These are phyloP conservation scores for Aspergillus novoparasiticus DNA, from an alignment of 2,329 filamentous ascomycete species.

Conservation along the genomic window DNA sequence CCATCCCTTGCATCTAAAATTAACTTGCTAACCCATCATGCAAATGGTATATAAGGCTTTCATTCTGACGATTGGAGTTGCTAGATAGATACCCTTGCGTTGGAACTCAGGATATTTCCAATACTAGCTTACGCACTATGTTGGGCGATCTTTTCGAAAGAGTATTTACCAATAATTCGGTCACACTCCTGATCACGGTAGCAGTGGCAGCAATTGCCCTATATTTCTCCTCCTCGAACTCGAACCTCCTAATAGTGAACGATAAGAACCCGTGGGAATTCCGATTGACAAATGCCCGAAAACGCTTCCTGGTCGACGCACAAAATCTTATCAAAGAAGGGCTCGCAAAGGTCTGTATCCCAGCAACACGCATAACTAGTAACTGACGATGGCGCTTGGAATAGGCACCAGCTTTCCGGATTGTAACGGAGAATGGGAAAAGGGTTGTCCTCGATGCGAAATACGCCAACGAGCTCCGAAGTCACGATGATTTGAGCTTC, in stretches of 20 bases:
- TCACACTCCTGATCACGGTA: neutral
- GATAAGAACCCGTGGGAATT: neutral
- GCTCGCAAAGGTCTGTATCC: neutral
- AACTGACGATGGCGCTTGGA: neutral
- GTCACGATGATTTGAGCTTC: slow-evolving; percentile 22
- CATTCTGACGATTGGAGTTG: neutral
- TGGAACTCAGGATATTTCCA: neutral
- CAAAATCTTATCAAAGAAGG: neutral
- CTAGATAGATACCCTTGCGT: neutral
- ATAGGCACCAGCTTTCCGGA: neutral
- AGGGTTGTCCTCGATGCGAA: slow-evolving; percentile 22
- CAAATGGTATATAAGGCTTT: too few species aligned
- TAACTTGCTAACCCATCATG: too few species aligned
- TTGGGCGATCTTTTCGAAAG: neutral
- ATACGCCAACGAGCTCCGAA: slow-evolving; percentile 28
- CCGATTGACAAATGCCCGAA: neutral
- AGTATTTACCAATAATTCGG: neutral
- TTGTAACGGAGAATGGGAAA: slow-evolving; percentile 21
- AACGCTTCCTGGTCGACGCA: neutral
- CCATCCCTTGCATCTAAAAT: too few species aligned
- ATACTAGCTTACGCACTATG: neutral
- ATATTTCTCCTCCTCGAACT: neutral
- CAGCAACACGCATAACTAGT: neutral
- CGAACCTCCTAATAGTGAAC: neutral
- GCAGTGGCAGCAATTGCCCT: neutral